phyloP scores from a whole-genome alignment of 164 flowering plant species.

The Kingdonia uniflora region DNA sequence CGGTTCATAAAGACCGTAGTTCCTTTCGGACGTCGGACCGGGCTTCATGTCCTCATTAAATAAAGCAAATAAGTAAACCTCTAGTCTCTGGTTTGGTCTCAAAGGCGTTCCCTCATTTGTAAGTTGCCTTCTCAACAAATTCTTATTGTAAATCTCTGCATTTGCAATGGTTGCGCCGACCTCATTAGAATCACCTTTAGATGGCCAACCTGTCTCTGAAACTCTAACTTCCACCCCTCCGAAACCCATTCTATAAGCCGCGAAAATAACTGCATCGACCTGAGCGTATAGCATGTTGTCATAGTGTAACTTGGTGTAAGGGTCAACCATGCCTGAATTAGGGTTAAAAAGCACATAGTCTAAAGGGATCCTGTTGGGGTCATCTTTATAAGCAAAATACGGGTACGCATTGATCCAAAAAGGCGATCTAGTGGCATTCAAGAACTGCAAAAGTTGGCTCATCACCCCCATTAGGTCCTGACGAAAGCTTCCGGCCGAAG shows the following conservation, averaged over 20 bases:
- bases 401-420: slow-evolving; percentile 98
- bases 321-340: slow-evolving; percentile 66
- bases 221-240: slow-evolving; percentile 59
- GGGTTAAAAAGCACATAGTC: slow-evolving; percentile 72
- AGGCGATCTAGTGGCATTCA: slow-evolving; percentile 47
- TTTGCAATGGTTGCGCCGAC: slow-evolving; percentile 63
- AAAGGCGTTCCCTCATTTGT: slow-evolving; percentile 73
- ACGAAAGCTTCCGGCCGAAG: slow-evolving; percentile 67
- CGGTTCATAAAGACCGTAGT: slow-evolving; percentile 81
- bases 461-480: slow-evolving; percentile 36
- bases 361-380: slow-evolving; percentile 37
- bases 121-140: slow-evolving; percentile 61
- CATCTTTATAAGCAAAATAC: slow-evolving; percentile 74
- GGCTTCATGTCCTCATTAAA: slow-evolving; percentile 88
- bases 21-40: slow-evolving; percentile 86
- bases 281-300: slow-evolving; percentile 95
- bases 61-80: slow-evolving; percentile 74
- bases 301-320: slow-evolving; percentile 56
- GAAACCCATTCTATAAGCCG: slow-evolving; percentile 55
- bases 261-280: slow-evolving; percentile 77
- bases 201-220: slow-evolving; percentile 97
- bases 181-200: slow-evolving; percentile 72
- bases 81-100: slow-evolving; percentile 58
- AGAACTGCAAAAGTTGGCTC: slow-evolving; percentile 44
- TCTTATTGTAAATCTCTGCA: slow-evolving; percentile 61